Evolutionary conservation across 768 basidiomycete species (phyloP).

Genomic region (Boletus rex-veris): DNA sequence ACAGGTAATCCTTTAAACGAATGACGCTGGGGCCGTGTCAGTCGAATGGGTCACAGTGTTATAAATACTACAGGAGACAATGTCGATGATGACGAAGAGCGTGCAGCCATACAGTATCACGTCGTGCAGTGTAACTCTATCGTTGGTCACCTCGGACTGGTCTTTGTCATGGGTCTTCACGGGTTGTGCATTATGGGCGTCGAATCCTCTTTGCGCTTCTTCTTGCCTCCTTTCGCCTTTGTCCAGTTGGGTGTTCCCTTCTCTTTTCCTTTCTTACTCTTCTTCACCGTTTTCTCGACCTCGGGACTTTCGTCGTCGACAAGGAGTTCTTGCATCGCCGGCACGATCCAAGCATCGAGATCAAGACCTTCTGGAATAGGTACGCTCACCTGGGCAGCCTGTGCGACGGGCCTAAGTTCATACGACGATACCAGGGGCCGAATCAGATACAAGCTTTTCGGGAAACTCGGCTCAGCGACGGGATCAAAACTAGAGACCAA

Average conservation of each 20-base stretch:
- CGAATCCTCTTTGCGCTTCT: constrained; percentile 38
- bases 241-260: constrained; percentile 35
- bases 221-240: constrained; percentile 39
- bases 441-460: constrained; percentile 87
- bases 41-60: too few species aligned
- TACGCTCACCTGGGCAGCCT: constrained; percentile 76
- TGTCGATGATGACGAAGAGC: too few species aligned
- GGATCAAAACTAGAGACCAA: constrained; percentile 39
- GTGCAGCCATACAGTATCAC: too few species aligned
- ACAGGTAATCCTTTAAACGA: too few species aligned
- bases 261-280: constrained; percentile 43
- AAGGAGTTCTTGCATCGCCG: constrained; percentile 42
- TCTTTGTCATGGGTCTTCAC: too few species aligned
- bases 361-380: constrained; percentile 81
- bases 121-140: too few species aligned
- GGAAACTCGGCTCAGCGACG: constrained; percentile 52
- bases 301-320: constrained; percentile 36
- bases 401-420: constrained; percentile 83
- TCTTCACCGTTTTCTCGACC: constrained; percentile 39
- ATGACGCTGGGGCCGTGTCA: too few species aligned
- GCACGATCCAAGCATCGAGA: constrained; percentile 81
- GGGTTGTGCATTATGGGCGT: too few species aligned
- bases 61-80: too few species aligned
- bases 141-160: too few species aligned
- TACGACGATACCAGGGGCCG: constrained; percentile 72